Conservation (phyloP, 2,329 filamentous ascomycete genomes). For the Ophiosphaerella narmari region DNA sequence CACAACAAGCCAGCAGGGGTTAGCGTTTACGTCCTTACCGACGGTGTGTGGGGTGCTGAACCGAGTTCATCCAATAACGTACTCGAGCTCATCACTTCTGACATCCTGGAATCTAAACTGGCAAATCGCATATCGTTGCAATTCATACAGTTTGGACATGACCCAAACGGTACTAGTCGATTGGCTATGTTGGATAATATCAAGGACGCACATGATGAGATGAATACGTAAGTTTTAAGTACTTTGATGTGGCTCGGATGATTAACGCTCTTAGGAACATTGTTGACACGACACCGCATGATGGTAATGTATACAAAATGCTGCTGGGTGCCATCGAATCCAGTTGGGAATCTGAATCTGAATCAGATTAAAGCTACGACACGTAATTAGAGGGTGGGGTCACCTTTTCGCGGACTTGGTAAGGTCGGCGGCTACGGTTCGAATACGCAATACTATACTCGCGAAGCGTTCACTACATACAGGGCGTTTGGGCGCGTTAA, state of each 20-base stretch:
- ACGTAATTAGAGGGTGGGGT: too few relatives aligned
- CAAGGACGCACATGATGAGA: too few relatives aligned
- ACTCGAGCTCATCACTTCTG: constrained; percentile 3
- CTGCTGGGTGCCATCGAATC: constrained; percentile 17
- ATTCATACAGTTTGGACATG: constrained; percentile 28
- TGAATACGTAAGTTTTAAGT: too few relatives aligned
- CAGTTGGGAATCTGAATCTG: constrained; percentile 6
- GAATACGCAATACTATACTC: too few relatives aligned
- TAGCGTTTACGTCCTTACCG: constrained; percentile 21
- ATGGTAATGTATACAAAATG: constrained; percentile 25
- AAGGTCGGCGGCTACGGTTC: too few relatives aligned
- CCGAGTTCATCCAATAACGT: constrained; percentile 1
- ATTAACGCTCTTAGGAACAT: constrained; percentile 14
- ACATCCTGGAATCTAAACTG: too few relatives aligned
- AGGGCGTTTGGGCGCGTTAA: too few relatives aligned
- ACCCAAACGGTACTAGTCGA: constrained; percentile 8
- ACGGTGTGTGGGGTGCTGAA: constrained; percentile 19
- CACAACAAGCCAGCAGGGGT: neutral
- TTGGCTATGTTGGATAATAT: constrained; percentile 18
- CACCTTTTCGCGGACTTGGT: too few relatives aligned
- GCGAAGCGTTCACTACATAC: too few relatives aligned
- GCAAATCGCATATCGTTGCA: constrained; percentile 17
- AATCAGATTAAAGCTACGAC: too few relatives aligned
- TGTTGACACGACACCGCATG: constrained; percentile 15
- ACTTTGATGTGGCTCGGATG: too few relatives aligned